phyloP scores from a whole-genome alignment of 192 early-diverging fungal species.

The Backusella morwellensis region DNA sequence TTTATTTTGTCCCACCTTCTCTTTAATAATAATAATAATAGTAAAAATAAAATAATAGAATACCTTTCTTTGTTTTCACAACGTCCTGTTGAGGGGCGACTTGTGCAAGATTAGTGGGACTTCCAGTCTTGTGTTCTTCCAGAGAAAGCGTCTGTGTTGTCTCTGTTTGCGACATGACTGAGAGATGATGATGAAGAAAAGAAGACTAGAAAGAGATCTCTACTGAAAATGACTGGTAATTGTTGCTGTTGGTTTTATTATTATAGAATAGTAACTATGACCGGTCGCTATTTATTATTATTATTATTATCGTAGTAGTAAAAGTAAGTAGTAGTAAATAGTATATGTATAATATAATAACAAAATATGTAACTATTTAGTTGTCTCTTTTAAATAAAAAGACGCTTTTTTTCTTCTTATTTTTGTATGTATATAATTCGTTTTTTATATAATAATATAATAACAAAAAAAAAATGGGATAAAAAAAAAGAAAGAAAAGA shows the following conservation, averaged over 20 bases:
- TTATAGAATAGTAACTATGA: background rate
- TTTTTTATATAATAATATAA: background rate
- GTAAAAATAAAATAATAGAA: background rate
- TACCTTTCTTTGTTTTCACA: constrained; percentile 6
- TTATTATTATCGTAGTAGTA: background rate
- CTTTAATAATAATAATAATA: constrained; percentile 7
- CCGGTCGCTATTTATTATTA: background rate
- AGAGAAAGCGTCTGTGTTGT: background rate
- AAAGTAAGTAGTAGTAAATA: background rate
- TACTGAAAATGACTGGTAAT: background rate
- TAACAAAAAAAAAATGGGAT: background rate
- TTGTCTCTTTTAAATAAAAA: background rate
- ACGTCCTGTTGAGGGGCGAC: constrained; percentile 19
- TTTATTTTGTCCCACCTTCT: constrained; percentile 11
- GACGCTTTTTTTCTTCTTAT: background rate
- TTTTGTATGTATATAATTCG: background rate
- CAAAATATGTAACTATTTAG: background rate
- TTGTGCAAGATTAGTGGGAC: constrained; percentile 10
- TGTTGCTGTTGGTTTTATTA: background rate
- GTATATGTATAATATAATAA: background rate
- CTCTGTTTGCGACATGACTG: constrained; percentile 5
- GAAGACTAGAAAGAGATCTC: constrained; percentile 1
- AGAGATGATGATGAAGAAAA: constrained; percentile 8
- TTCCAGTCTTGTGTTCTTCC: constrained; percentile 6
- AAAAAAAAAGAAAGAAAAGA: background rate